Base-by-base conservation (phyloP, 2,329 filamentous ascomycete genomes). In the Colletotrichum ledebouriae region DNA sequence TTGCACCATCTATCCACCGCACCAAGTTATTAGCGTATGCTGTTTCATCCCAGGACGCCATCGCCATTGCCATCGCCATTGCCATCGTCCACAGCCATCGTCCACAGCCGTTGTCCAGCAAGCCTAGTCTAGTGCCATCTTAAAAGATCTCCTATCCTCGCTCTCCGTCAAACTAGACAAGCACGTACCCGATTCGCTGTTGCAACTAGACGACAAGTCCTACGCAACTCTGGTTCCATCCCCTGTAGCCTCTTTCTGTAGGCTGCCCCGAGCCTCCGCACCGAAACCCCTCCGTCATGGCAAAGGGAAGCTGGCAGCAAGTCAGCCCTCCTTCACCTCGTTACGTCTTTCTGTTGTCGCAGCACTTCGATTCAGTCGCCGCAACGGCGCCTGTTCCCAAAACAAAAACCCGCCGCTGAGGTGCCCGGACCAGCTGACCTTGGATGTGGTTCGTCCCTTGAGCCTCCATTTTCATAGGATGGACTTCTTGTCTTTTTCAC, bases 321-420 rank as follows among this genome's bases (percentile, higher is more conserved):
- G 63, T 57, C 63, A 67, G 17, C 29, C 22, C 58, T 17, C 49
- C 39, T 52, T 20, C 25, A 15, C 53, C 44, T 25, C n/a, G 29
- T 49, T 62, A 44, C 50, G 42, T 50, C 59, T 29, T 58, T 57
- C 52, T 52, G 64, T 46, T 17, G 46, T 46, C 34, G 59, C 59
- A 52, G 64, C 52, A 20, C 55, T 52, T 20, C 59, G 52, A 63
- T 17, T 46, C 52, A 56, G 58, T 47, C 56, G 64, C 59, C 64
- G 64, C 44, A 67, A 67, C 64, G 64, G 64, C 59, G 64, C 37
- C 59, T 63, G 46, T 25, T 41, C 34, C 50, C 37, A 57, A 60
- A 61, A 47, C 34, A 41, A 34, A 58, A 64, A 52, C 39, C 60
- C 33, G 60, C 59, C 53, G 64, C 53, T 53, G 22, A 42, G 17